Percentiles rank a stretch among this genome's conserved stretches.
Conservation (phyloP, 106 monocot species). For the Cymbidium sinense region DNA sequence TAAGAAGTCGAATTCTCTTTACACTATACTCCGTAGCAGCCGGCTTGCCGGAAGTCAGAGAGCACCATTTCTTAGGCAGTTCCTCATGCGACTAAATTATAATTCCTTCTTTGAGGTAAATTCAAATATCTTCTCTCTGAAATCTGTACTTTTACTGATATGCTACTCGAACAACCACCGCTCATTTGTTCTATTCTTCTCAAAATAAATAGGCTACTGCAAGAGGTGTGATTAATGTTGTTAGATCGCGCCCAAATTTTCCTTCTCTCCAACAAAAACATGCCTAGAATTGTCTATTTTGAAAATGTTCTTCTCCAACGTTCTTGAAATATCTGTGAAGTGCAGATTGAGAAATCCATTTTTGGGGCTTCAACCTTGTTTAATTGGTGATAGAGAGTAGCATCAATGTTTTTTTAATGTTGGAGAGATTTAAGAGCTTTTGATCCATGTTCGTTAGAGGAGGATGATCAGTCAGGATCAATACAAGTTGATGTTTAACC, state of each 20-base stretch:
- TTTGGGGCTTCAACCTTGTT: too few relatives aligned
- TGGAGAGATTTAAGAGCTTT: too few relatives aligned
- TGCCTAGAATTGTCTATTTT: not conserved
- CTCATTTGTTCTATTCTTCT: not conserved
- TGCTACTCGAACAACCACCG: too few relatives aligned
- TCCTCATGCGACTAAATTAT: conserved; percentile 90
- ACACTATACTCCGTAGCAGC: conserved; percentile 85
- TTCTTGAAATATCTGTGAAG: too few relatives aligned
- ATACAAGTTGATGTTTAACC: too few relatives aligned
- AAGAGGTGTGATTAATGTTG: conserved; percentile 55
- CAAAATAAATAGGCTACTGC: conserved; percentile 38
- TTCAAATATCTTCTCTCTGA: not conserved
- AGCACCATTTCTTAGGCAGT: conserved; percentile 83
- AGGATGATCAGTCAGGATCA: too few relatives aligned
- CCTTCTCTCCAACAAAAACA: conserved; percentile 22
- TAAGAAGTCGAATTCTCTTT: conserved; percentile 95
- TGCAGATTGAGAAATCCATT: too few relatives aligned
- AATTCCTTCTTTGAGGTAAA: conserved; percentile 90
- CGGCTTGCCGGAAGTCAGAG: conserved; percentile 87
- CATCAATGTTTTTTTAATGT: too few relatives aligned
- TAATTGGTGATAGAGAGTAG: too few relatives aligned
- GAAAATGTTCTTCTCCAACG: too few relatives aligned
- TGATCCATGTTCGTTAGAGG: too few relatives aligned
- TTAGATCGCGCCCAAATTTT: conserved; percentile 28
- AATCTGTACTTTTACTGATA: too few relatives aligned